These are phyloP conservation scores for Baorangia bicolor DNA, from an alignment of 768 basidiomycete genomes.

Conservation along the genomic window DNA sequence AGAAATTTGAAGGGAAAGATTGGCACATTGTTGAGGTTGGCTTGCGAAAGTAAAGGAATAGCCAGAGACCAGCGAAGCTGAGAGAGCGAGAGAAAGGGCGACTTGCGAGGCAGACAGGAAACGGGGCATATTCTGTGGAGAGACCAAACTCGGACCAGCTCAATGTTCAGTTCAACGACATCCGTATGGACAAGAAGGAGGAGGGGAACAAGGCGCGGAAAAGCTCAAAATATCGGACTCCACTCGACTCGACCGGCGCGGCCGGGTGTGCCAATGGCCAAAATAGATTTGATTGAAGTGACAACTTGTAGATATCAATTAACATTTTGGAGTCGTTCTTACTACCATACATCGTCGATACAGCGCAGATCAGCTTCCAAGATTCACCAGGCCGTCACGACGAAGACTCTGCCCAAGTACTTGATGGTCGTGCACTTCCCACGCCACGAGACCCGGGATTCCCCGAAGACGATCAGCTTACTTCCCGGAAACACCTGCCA, in stretches of 20 bases:
- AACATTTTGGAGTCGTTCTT: not conserved
- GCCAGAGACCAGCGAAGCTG: constrained; percentile 33
- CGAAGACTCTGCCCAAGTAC: too few relatives aligned
- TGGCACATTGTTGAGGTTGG: constrained; percentile 63
- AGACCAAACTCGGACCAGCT: not conserved
- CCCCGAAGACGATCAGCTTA: not conserved
- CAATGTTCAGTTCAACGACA: not conserved
- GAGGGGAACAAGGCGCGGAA: not conserved
- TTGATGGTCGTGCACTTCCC: not conserved
- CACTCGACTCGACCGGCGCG: not conserved
- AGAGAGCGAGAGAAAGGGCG: constrained; percentile 15
- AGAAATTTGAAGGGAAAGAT: constrained; percentile 56
- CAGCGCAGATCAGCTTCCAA: constrained; percentile 12
- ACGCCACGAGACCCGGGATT: not conserved
- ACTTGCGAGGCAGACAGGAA: not conserved
- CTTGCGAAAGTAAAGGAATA: constrained; percentile 44
- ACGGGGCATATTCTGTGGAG: constrained; percentile 13
- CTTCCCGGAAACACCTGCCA: too few relatives aligned
- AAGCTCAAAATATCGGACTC: not conserved
- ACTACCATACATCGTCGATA: not conserved
- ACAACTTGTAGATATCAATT: too few relatives aligned
- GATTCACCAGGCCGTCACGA: too few relatives aligned
- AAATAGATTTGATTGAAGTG: constrained; percentile 6
- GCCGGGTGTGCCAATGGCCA: not conserved
- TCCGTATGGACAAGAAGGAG: constrained; percentile 1